Evolutionary conservation across 78 protist species (phyloP).

Genomic region (Dictyostelium capitatum): DNA sequence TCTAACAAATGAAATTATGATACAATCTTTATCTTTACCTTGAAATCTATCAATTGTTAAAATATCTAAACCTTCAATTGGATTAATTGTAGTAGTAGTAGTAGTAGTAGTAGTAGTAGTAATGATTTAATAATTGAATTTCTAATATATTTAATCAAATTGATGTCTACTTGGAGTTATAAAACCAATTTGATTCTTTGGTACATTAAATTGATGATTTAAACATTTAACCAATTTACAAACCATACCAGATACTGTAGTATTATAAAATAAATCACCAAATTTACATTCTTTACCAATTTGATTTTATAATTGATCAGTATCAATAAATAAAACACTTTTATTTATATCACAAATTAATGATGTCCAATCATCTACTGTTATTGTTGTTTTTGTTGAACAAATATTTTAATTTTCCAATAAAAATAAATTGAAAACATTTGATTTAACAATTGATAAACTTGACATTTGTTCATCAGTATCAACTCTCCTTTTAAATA

Average conservation of each 20-base stretch:
- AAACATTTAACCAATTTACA: neutral
- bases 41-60: no score
- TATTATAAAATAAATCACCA: slow-evolving; percentile 53
- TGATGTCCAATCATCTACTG: slow-evolving; percentile 8
- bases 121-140: neutral
- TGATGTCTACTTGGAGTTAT: slow-evolving; percentile 93
- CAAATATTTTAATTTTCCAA: neutral
- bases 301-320: neutral
- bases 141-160: slow-evolving; percentile 37
- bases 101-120: neutral
- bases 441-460: slow-evolving; percentile 18
- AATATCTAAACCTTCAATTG: neutral
- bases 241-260: neutral
- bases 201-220: neutral
- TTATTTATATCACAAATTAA: neutral
- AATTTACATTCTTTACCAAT: neutral
- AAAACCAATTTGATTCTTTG: slow-evolving; percentile 82
- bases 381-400: no score
- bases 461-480: slow-evolving; percentile 26
- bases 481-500: slow-evolving; percentile 46
- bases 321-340: slow-evolving; percentile 25
- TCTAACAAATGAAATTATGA: no score
- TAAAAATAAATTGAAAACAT: slow-evolving; percentile 53
- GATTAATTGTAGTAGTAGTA: neutral
- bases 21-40: no score